Percentiles rank a stretch among this genome's conserved stretches.
Evolutionary conservation across 1,284 basidiomycete species (phyloP).

Genomic region (Leccinum griseonigrum): DNA sequence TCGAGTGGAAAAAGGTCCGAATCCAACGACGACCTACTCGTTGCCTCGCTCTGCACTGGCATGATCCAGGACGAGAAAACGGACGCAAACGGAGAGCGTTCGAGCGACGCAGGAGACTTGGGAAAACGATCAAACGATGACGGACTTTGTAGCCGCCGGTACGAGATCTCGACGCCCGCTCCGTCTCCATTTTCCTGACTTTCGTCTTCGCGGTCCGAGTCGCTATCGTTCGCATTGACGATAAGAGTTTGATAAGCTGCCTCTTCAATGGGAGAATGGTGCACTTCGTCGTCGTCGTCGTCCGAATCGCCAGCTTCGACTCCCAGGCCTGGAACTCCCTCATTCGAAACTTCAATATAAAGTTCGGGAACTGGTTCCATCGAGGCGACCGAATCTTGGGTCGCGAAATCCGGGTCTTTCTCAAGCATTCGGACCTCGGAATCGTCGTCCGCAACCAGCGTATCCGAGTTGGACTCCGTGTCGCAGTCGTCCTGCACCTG

Average conservation of each 20-base stretch:
- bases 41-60: constrained; percentile 5
- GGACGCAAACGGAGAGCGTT: constrained; percentile 6
- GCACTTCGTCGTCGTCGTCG: neutral
- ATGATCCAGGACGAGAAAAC: constrained; percentile 20
- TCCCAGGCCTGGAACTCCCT: neutral
- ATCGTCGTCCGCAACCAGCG: constrained; percentile 16
- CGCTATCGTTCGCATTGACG: neutral
- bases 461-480: constrained; percentile 12
- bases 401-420: constrained; percentile 4
- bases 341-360: neutral
- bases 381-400: neutral
- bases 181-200: neutral
- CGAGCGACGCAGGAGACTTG: constrained; percentile 7
- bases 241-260: constrained; percentile 7
- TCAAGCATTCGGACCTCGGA: constrained; percentile 13
- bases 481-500: constrained; percentile 1
- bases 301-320: neutral
- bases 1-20: constrained; percentile 12
- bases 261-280: neutral
- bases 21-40: constrained; percentile 14
- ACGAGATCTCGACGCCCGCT: neutral
- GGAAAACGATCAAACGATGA: constrained; percentile 6
- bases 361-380: neutral
- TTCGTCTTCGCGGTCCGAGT: constrained; percentile 2
- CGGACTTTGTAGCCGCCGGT: constrained; percentile 8